Evolutionary conservation across 148 eudicot species (phyloP), one percentile per base, ranked within the genome.

Genomic region (Beta vulgaris): DNA sequence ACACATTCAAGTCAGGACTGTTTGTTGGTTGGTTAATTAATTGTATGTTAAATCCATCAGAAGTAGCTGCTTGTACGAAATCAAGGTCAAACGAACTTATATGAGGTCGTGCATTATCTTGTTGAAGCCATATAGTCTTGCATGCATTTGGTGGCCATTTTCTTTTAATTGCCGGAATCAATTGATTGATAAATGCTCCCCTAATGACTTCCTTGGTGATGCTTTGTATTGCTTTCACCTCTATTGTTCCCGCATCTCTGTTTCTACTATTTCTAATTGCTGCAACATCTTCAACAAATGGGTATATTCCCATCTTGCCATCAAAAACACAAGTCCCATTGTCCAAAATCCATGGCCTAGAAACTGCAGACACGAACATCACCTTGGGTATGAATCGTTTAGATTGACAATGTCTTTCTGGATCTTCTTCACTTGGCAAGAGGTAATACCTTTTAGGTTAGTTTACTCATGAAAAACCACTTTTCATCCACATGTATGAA

Each of bases 31-130:
- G 48, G 19, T 36, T 36, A 19, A 65, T 25, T 39, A 65, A 39
- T 16, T 37, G 44, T 7, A 65, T 65, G 6, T 37, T 37, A 25
- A 65, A 65, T 25, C 48, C 48, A 39, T 65, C 48, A 19, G 69
- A 36, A 12, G 25, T 37, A 43, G 69, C 69, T 18, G 28, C 69
- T 7, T 25, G 15, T 39, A 40, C 43, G n/a, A 65, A 65, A 21
- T 35, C 48, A 19, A 48, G 11, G 28, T 65, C 48, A 3, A 0
- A 0, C 3, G 40, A 8, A 36, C 12, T 7, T 37, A 65, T 65
- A 25, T 65, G 69, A 21, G 69, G 69, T 15, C 28, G 37, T 65
- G 46, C 69, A n/a, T 65, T 65, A 12, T 65, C 69, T 36, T 65
- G 69, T 65, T 65, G 69, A 18, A 65, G 16, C 28, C n/a, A 65